Conservation (phyloP, 2,329 filamentous ascomycete species). For the Penicillium sp. region DNA sequence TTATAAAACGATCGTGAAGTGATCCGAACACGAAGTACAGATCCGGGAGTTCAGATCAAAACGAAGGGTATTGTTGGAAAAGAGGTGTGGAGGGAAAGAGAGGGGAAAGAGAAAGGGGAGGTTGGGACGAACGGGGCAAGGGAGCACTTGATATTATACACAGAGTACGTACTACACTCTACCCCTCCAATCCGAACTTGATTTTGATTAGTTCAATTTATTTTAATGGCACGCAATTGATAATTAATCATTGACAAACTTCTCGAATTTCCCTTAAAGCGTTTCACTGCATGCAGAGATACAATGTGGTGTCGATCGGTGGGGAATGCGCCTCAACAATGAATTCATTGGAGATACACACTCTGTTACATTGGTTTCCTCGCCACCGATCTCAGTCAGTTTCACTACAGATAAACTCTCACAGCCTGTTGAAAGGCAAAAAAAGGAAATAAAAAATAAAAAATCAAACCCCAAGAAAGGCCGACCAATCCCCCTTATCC, state of each 20-base stretch:
- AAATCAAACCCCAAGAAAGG: neutral
- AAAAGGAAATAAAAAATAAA: neutral
- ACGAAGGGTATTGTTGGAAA: neutral
- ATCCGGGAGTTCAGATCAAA: neutral
- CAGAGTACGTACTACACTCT: neutral
- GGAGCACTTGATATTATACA: neutral
- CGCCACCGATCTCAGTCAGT: neutral
- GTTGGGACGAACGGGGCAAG: conserved; percentile 15
- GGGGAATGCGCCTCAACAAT: conserved; percentile 10
- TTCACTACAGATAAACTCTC: neutral
- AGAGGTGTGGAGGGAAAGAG: neutral
- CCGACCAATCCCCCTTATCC: neutral
- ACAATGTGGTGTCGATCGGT: conserved; percentile 19
- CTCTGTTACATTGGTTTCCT: neutral
- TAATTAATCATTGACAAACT: neutral
- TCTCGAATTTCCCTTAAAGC: conserved; percentile 12
- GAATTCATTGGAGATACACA: neutral
- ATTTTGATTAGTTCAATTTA: neutral
- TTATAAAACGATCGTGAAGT: neutral
- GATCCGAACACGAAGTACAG: neutral
- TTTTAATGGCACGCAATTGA: neutral
- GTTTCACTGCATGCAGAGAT: conserved; percentile 21
- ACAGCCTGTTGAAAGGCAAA: neutral
- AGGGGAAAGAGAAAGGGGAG: conserved; percentile 9
- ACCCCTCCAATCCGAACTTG: neutral